Percentiles rank a stretch among this genome's conserved stretches.
Evolutionary conservation across 2,329 filamentous ascomycete genomes (phyloP).

Genomic region (Zymoseptoria brevis): DNA sequence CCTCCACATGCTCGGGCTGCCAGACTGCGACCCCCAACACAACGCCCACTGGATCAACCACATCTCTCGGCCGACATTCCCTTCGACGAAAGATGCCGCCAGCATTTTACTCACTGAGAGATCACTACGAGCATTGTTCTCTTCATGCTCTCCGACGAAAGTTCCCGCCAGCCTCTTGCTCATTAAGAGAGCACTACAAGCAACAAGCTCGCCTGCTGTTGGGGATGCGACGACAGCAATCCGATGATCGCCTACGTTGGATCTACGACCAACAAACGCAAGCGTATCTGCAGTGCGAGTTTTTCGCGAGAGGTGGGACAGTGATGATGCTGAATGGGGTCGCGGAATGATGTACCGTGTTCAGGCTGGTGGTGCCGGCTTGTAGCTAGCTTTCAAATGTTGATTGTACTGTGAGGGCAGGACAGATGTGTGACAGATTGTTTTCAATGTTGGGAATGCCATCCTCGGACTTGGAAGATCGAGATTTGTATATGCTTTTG

Average conservation of each 20-base stretch:
- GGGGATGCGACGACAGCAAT: constrained; percentile 16
- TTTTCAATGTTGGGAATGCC: too few relatives aligned
- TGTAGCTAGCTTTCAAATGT: too few relatives aligned
- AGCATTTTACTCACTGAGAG: constrained; percentile 20
- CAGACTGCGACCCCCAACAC: neutral
- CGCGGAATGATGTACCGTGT: too few relatives aligned
- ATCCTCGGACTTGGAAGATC: too few relatives aligned
- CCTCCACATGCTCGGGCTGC: neutral
- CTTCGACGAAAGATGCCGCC: constrained; percentile 23
- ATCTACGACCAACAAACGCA: constrained; percentile 28
- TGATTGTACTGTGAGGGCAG: too few relatives aligned
- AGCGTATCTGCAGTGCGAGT: constrained; percentile 22
- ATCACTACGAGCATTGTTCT: constrained; percentile 17
- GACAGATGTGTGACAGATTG: too few relatives aligned
- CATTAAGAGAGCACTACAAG: constrained; percentile 24
- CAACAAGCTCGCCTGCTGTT: constrained; percentile 7
- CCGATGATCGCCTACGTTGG: constrained; percentile 23
- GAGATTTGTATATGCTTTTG: too few relatives aligned
- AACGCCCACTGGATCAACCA: constrained; percentile 3
- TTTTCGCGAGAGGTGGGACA: neutral
- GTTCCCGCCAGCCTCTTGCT: constrained; percentile 19
- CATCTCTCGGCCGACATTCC: constrained; percentile 7
- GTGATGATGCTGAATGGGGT: neutral
- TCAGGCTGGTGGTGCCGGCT: too few relatives aligned
- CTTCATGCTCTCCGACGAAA: constrained; percentile 17